A percentile compares a stretch with the other conserved stretches of the same genome.
Evolutionary conservation across 176 grass and related monocot genomes (phyloP).

Genomic region (Juncus inflexus): DNA sequence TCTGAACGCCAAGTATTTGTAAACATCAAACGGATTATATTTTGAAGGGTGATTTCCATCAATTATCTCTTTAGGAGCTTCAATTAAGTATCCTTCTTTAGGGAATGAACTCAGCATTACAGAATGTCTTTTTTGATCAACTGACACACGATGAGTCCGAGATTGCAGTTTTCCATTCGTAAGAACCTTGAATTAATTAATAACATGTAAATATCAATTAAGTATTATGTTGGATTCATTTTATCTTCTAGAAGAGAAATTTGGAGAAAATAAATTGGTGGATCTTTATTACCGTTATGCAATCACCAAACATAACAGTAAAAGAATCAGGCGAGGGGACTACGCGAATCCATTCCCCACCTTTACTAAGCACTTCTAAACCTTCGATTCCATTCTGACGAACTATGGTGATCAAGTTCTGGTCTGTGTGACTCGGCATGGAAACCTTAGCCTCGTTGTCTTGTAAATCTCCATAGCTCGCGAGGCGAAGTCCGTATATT

Average conservation of each 20-base stretch:
- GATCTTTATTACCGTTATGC: slow-evolving; percentile 4
- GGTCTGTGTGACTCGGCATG: slow-evolving; percentile 15
- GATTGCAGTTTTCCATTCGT: slow-evolving; percentile 37
- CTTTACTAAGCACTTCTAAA: slow-evolving; percentile 25
- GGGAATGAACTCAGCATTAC: slow-evolving; percentile 19
- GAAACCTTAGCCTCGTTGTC: slow-evolving; percentile 25
- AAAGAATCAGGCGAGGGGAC: slow-evolving; percentile 18
- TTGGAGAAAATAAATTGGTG: neutral
- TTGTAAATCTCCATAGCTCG: slow-evolving; percentile 18
- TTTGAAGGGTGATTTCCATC: slow-evolving; percentile 31
- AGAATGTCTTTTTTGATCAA: slow-evolving; percentile 26
- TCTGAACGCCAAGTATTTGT: slow-evolving; percentile 17
- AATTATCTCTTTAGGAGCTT: slow-evolving; percentile 27
- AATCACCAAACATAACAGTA: slow-evolving; percentile 32
- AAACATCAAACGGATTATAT: slow-evolving; percentile 7
- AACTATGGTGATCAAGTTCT: slow-evolving; percentile 32
- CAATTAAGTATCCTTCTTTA: slow-evolving; percentile 16
- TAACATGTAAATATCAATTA: neutral
- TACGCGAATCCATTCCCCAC: slow-evolving; percentile 28
- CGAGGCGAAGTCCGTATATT: slow-evolving; percentile 17
- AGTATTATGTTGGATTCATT: no score
- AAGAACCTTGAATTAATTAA: slow-evolving; percentile 7
- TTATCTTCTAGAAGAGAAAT: no score
- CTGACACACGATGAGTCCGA: slow-evolving; percentile 17
- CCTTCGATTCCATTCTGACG: slow-evolving; percentile 26